These are phyloP conservation scores for Tubosaeta sp. DNA, from an alignment of 768 basidiomycete genomes.

Conservation along the genomic window DNA sequence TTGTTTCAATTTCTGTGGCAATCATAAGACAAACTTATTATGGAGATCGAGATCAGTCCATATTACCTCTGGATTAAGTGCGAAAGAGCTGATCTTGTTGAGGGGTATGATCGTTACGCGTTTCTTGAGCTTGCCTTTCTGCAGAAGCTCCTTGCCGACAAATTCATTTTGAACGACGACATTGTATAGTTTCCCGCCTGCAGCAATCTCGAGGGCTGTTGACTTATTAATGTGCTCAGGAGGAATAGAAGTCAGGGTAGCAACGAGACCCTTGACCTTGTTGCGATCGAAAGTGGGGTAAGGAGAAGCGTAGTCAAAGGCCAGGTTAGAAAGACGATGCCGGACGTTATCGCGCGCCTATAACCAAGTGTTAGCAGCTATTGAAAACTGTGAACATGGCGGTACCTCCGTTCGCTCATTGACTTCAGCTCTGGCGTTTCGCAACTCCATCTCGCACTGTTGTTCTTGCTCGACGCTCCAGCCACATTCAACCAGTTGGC, in stretches of 20 bases:
- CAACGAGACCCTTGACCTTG: constrained; percentile 90
- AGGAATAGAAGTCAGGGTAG: constrained; percentile 76
- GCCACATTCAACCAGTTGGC: constrained; percentile 53
- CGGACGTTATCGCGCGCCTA: constrained; percentile 69
- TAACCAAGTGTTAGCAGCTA: constrained; percentile 6
- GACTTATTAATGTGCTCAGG: constrained; percentile 69
- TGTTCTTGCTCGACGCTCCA: constrained; percentile 79
- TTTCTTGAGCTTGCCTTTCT: constrained; percentile 74
- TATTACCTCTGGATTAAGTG: constrained; percentile 45
- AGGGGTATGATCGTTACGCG: constrained; percentile 92
- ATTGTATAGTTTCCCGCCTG: constrained; percentile 86
- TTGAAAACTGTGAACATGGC: background rate
- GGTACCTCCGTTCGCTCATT: constrained; percentile 61
- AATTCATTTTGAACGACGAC: constrained; percentile 91
- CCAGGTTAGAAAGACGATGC: constrained; percentile 62
- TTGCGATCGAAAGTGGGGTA: constrained; percentile 74
- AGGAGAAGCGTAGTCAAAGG: constrained; percentile 82
- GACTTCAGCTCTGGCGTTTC: constrained; percentile 50
- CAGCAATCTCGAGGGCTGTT: constrained; percentile 90
- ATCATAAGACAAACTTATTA: background rate
- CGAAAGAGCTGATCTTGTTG: constrained; percentile 78
- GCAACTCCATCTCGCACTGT: constrained; percentile 47
- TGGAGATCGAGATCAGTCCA: background rate
- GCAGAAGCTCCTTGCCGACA: constrained; percentile 79
- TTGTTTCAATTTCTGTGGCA: constrained; percentile 66